phyloP scores from a whole-genome alignment of 1,284 basidiomycete species.

The Athelia psychrophila region DNA sequence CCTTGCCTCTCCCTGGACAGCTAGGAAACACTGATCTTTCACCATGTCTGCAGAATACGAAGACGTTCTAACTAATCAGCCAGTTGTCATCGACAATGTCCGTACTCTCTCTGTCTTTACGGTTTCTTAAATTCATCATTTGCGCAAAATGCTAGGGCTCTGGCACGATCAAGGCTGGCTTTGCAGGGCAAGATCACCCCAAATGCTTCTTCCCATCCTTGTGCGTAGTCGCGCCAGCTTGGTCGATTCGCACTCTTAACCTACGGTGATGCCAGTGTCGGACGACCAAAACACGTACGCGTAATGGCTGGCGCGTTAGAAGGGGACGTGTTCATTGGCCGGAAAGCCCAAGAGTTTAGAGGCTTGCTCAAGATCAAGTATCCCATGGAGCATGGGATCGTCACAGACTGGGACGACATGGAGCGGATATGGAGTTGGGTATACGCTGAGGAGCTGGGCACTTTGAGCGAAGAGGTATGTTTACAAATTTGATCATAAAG shows the following conservation, averaged over 20 bases:
- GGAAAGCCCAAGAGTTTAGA: conserved; percentile 90
- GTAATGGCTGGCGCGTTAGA: conserved; percentile 96
- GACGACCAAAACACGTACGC: conserved; percentile 91
- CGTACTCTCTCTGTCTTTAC: conserved; percentile 27
- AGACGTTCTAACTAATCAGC: conserved; percentile 90
- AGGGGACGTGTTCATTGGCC: conserved; percentile 91
- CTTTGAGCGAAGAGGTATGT: conserved; percentile 89
- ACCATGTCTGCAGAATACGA: conserved; percentile 81
- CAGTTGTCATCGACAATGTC: conserved; percentile 96
- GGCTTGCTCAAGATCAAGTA: conserved; percentile 96
- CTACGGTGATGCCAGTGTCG: conserved; percentile 63
- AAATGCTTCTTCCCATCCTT: conserved; percentile 98
- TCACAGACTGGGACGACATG: conserved; percentile 99
- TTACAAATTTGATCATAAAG: conserved; percentile 4
- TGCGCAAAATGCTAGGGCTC: conserved; percentile 65
- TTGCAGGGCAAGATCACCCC: conserved; percentile 96
- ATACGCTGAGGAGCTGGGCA: conserved; percentile 92
- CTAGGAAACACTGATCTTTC: not conserved
- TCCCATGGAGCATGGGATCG: conserved; percentile 96
- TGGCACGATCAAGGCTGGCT: conserved; percentile 96
- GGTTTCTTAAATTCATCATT: conserved; percentile 14
- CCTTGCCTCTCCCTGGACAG: not conserved
- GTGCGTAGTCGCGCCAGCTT: conserved; percentile 53
- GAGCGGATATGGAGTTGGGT: conserved; percentile 98
- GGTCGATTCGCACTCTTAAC: not conserved